Conservation (phyloP, 805 yeast genomes). For the Lipomyces yamanashiensis region DNA sequence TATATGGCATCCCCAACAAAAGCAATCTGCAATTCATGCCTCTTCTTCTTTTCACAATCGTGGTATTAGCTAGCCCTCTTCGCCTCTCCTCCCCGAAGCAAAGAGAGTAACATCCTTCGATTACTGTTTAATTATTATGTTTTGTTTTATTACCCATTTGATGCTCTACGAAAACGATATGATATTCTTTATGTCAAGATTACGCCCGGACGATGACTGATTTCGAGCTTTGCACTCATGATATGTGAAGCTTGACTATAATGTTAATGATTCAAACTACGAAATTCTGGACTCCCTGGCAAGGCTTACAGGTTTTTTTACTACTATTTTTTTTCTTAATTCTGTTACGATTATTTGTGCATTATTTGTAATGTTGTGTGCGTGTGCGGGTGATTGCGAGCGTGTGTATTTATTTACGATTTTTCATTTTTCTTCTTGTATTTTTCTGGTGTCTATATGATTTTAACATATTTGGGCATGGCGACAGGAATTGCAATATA, state of each 20-base stretch:
- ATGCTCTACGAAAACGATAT: constrained; percentile 15
- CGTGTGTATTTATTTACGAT: neutral
- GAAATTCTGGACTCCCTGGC: neutral
- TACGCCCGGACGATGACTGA: constrained; percentile 11
- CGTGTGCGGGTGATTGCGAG: neutral
- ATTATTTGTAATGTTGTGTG: neutral
- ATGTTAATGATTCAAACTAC: constrained; percentile 11
- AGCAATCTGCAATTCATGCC: neutral
- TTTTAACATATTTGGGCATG: too few relatives aligned
- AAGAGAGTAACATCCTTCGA: neutral
- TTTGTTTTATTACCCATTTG: constrained; percentile 2
- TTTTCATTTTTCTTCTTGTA: neutral
- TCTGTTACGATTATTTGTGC: neutral
- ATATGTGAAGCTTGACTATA: neutral
- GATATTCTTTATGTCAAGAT: constrained; percentile 14
- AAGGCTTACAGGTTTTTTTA: neutral
- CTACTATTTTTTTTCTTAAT: neutral
- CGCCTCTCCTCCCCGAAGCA: neutral
- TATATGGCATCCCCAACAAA: neutral
- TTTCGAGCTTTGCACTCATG: neutral
- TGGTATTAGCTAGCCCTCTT: neutral
- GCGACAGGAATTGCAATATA: too few relatives aligned
- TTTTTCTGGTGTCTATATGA: too few relatives aligned
- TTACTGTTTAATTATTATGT: neutral
- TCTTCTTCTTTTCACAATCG: neutral